Base-by-base conservation (phyloP, 352 stramenopile genomes). In the Phytopythium kandeliae region DNA sequence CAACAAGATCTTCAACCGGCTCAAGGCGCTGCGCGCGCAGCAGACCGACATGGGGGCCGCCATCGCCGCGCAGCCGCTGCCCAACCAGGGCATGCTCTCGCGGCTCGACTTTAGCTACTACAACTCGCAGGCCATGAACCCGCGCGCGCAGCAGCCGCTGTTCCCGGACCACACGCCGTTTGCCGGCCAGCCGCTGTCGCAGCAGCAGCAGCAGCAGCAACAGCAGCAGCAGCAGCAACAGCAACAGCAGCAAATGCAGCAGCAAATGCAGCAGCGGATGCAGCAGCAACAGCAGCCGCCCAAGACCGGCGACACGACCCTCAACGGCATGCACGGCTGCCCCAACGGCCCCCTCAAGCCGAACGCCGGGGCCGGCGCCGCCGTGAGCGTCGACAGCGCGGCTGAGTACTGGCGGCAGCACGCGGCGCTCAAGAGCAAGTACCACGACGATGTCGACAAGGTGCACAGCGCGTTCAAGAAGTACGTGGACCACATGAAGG, bases 401-500 rank as follows among this genome's bases (percentile, higher is more conserved):
- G 74, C 65, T 3, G 78, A 88, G 54, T 90, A 92, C 57, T 92
- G 81, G 78, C 72, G 71, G 4, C 80, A 92, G 56, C 81, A 92
- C 25, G 74, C 71, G 16, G 74, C 78, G 30, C 63, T 92, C 21
- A 87, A 88, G 54, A 63, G 70, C 43, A 92, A 92, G 59, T 88
- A 90, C 59, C 72, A 86, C 30, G 74, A 83, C 46, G 78, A 92
- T 40, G 81, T 90, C n/a, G 78, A 88, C 37, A 92, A 89, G 38
- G 81, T 92, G 11, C 81, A 92, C 63, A 90, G 67, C 31, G 81
- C 81, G 16, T 92, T 92, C 54, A 89, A 90, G 59, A 92, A 92
- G 55, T 90, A 90, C 46, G 81, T 92, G 16, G 81, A 92, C 62
- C 81, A 92, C 58, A 90, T 92, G 81, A 89, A 87, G 50, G 78